Conservation (phyloP, 2,329 filamentous ascomycete genomes). For the Beauveria sp. region DNA sequence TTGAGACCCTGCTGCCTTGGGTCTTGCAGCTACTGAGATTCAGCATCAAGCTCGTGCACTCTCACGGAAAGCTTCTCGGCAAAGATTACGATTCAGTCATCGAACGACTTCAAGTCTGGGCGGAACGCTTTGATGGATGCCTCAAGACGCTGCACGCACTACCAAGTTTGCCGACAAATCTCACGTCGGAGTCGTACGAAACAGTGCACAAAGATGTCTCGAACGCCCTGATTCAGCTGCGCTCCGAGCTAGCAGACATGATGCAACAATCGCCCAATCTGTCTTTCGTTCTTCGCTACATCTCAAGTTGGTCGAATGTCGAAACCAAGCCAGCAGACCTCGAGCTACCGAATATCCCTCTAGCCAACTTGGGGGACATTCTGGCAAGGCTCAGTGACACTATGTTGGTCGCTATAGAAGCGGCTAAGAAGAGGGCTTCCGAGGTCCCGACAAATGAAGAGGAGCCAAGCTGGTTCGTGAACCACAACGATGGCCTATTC, state of each 20-base stretch:
- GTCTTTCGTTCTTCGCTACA: slow-evolving; percentile 57
- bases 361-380: slow-evolving; percentile 44
- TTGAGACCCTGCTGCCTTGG: slow-evolving; percentile 42
- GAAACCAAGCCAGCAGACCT: slow-evolving; percentile 16
- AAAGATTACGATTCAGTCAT: slow-evolving; percentile 38
- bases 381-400: slow-evolving; percentile 63
- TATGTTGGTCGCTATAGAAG: slow-evolving; percentile 73
- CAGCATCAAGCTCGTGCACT: slow-evolving; percentile 51
- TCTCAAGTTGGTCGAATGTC: slow-evolving; percentile 54
- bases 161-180: slow-evolving; percentile 40
- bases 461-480: slow-evolving; percentile 28
- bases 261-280: slow-evolving; percentile 45
- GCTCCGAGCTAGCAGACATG: slow-evolving; percentile 32
- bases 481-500: slow-evolving; percentile 42
- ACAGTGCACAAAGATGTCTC: slow-evolving; percentile 28
- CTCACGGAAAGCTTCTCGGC: slow-evolving; percentile 59
- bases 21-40: slow-evolving; percentile 60
- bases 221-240: slow-evolving; percentile 29
- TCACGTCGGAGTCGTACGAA: slow-evolving; percentile 35
- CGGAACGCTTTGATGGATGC: slow-evolving; percentile 37
- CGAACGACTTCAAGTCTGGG: slow-evolving; percentile 42
- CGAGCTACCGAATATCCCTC: slow-evolving; percentile 13
- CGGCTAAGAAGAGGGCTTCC: slow-evolving; percentile 49
- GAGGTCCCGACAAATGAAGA: slow-evolving; percentile 29
- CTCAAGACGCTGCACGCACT: slow-evolving; percentile 34